phyloP scores from a whole-genome alignment of 805 yeast genomes.

The Dipodascus albidus region DNA sequence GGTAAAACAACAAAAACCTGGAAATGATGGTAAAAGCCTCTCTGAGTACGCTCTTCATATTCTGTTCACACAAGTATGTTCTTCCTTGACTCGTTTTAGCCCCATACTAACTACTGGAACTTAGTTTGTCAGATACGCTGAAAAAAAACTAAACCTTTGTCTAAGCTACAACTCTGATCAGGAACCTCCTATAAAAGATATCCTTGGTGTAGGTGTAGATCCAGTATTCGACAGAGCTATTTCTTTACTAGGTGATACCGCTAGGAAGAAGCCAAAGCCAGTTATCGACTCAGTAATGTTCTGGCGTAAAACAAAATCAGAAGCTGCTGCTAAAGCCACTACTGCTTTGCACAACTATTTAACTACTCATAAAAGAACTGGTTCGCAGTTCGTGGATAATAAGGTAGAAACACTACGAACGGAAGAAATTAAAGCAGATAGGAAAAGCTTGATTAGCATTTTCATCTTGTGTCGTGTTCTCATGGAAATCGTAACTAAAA shows the following conservation, averaged over 20 bases:
- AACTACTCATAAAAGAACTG: conserved; percentile 17
- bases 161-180: conserved; percentile 48
- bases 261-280: conserved; percentile 82
- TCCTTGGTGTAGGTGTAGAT: conserved; percentile 79
- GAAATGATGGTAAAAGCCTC: conserved; percentile 14
- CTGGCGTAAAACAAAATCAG: conserved; percentile 92
- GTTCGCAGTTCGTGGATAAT: conserved; percentile 3
- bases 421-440: conserved; percentile 65
- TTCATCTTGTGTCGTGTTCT: conserved; percentile 84
- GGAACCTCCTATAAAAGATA: conserved; percentile 71
- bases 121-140: conserved; percentile 81
- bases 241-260: conserved; percentile 79
- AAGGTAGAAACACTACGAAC: background rate
- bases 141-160: conserved; percentile 69
- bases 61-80: conserved; percentile 61
- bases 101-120: conserved; percentile 1
- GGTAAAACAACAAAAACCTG: conserved; percentile 1
- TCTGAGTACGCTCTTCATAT: conserved; percentile 89
- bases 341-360: conserved; percentile 37
- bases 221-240: conserved; percentile 78
- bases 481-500: conserved; percentile 83
- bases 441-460: conserved; percentile 77
- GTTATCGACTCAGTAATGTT: conserved; percentile 97
- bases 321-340: conserved; percentile 58
- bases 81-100: background rate